Conservation (phyloP, 2,329 filamentous ascomycete genomes). For the Phialocephala sp. region DNA sequence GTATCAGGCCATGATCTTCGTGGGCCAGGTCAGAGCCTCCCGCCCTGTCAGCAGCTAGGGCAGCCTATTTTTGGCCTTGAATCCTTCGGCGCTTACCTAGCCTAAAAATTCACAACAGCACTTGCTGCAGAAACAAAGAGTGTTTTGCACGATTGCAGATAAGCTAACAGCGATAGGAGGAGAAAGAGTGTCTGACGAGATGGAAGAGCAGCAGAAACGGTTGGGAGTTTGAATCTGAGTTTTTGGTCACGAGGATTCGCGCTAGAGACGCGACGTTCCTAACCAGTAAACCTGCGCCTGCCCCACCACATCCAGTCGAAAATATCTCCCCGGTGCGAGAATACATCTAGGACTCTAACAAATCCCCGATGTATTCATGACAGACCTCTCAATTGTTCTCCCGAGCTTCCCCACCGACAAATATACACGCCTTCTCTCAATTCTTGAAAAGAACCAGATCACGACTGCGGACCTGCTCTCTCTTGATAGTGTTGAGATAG, state of each 20-base stretch:
- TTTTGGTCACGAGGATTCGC: not conserved
- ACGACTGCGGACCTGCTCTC: conserved; percentile 85
- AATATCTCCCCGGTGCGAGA: conserved; percentile 6
- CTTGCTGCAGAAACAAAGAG: not conserved
- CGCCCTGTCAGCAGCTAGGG: not conserved
- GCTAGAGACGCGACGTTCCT: not conserved
- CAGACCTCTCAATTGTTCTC: conserved; percentile 82
- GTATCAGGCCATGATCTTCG: conserved; percentile 1
- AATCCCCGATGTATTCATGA: conserved; percentile 63
- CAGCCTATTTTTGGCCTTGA: conserved; percentile 5
- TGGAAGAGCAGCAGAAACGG: not conserved
- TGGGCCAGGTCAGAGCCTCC: not conserved
- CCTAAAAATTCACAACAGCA: not conserved
- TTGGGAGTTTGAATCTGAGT: not conserved
- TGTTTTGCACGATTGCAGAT: not conserved
- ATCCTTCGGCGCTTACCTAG: conserved; percentile 4
- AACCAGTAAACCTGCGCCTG: too few relatives aligned
- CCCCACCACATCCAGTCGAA: conserved; percentile 14
- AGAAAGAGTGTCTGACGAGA: not conserved
- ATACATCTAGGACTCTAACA: not conserved
- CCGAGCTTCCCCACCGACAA: conserved; percentile 76
- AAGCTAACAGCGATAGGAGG: not conserved
- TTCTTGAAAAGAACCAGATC: conserved; percentile 78
- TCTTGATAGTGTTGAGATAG: conserved; percentile 80
- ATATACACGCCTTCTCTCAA: conserved; percentile 77